Evolutionary conservation across 2,329 filamentous ascomycete genomes (phyloP), one percentile per base, ranked within the genome.

Genomic region (Parastagonospora nodorum): DNA sequence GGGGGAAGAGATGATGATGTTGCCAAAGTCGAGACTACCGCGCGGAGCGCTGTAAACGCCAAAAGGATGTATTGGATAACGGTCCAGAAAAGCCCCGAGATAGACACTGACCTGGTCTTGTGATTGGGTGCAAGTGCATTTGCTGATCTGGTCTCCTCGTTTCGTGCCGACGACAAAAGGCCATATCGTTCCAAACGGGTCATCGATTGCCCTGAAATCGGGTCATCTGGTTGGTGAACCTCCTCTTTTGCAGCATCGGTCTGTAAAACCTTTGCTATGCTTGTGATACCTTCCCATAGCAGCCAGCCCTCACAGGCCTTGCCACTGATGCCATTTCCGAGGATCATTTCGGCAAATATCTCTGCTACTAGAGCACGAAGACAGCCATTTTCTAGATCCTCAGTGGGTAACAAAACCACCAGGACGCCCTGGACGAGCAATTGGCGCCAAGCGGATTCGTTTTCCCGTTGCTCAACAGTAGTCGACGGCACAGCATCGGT

Each of bases 221-320:
- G 60, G 39, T 68, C 67, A 30, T 73, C 67, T 58, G 62, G 60
- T 67, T 62, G 60, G 36, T 31, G 27, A 8, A 55, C 57, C 48
- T 68, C 50, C 58, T 67, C 68, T 63, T 71, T 57, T 28, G 57
- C 38, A 61, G 63, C 39, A 69, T 67, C 55, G 36, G 61, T 66
- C 55, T 70, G 71, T 67, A 82, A 66, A 41, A 76, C 70, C 54
- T 81, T 79, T 52, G 84, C 82, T 54, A 88, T 75, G 68, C 93
- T 95, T 60, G 87, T 88, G 54, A 96, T 83, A 50, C 85, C 82
- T 71, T 96, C 92, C 84, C 88, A 96, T 60, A 97, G 75, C 66
- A 97, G 83, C 90, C 90, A 95, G 19, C 90, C 89, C 75, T 97
- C 88, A 61, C 89, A 91, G 35, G 89, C 82, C 71, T 88, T 95